Evolutionary conservation across 2,329 filamentous ascomycete species (phyloP), one percentile per base, ranked within the genome.

Genomic region (Phyllosticta citriasiana): DNA sequence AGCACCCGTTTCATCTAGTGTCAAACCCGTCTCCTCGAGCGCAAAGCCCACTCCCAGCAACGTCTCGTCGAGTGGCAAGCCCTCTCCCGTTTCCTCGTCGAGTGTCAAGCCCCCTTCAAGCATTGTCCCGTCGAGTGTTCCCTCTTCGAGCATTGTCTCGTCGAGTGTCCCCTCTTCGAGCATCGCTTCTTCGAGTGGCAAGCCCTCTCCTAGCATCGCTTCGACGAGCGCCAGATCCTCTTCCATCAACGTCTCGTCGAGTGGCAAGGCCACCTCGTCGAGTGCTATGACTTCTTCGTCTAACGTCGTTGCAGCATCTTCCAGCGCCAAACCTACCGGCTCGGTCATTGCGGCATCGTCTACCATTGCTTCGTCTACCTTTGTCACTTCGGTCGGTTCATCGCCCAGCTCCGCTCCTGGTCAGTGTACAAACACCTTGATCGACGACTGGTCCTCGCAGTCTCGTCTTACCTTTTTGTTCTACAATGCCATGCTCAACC

Each of bases 391-490:
- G 55, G 53, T 40, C 56, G 65, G 9, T 55, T 62, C 12, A 64
- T 47, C 40, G 16, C 40, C 64, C 7, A 63, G 65, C 40, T 27
- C 19, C 4, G 54, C 59, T 26, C 61, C 66, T 3, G 64, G 69
- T 51, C 70, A 71, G 22, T 82, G 80, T 67, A 70, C 72, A 10
- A 68, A 73, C 40, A 70, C 82, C 6, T 67, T 83, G 26, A 76
- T 85, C 59, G 83, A 86, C 64, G 83, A 86, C 72, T 86, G 81
- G 78, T 77, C 76, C 59, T 85, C 83, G 8, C 83, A 86, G 68
- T 85, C 83, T 5, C 81, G 83, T 30, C 70, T 85, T 58, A 83
- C 80, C 1, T 86, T 86, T 70, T 71, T 86, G 16, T 81, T 76
- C 66, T 85, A 85, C 74, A 86, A 86, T 67, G 77, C 83, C 47